A percentile compares a stretch with the other conserved stretches of the same genome.
These are phyloP conservation scores for Kwoniella bestiolae DNA, from an alignment of 768 basidiomycete genomes.

Conservation along the genomic window DNA sequence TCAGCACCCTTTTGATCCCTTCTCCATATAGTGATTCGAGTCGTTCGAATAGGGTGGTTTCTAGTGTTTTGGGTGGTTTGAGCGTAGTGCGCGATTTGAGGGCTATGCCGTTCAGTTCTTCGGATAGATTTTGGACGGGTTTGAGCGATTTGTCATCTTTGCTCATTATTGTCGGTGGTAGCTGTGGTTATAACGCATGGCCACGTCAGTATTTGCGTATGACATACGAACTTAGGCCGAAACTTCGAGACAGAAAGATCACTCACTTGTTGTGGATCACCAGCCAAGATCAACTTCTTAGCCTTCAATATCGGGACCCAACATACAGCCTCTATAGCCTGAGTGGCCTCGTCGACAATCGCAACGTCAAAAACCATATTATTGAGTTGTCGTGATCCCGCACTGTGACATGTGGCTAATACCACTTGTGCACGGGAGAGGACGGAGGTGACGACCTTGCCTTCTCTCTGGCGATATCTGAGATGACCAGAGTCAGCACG, in stretches of 20 bases:
- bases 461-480: constrained; percentile 88
- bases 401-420: constrained; percentile 90
- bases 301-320: constrained; percentile 96
- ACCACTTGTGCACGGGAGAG: constrained; percentile 82
- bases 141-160: constrained; percentile 59
- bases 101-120: constrained; percentile 1
- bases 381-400: constrained; percentile 80
- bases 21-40: constrained; percentile 85
- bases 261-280: constrained; percentile 77
- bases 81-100: constrained; percentile 52
- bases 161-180: constrained; percentile 90
- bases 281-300: constrained; percentile 85
- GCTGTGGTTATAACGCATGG: too few species aligned
- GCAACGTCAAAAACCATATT: constrained; percentile 85
- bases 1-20: constrained; percentile 80
- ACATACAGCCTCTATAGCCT: constrained; percentile 93
- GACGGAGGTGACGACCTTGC: constrained; percentile 78
- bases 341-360: constrained; percentile 97
- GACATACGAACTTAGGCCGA: too few species aligned
- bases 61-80: constrained; percentile 71
- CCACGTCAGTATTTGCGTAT: too few species aligned
- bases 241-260: not conserved
- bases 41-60: constrained; percentile 89
- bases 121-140: constrained; percentile 15
- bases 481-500: not conserved